These are phyloP conservation scores for Cystobasidium slooffiae DNA, from an alignment of 1,284 basidiomycete genomes.

Conservation along the genomic window DNA sequence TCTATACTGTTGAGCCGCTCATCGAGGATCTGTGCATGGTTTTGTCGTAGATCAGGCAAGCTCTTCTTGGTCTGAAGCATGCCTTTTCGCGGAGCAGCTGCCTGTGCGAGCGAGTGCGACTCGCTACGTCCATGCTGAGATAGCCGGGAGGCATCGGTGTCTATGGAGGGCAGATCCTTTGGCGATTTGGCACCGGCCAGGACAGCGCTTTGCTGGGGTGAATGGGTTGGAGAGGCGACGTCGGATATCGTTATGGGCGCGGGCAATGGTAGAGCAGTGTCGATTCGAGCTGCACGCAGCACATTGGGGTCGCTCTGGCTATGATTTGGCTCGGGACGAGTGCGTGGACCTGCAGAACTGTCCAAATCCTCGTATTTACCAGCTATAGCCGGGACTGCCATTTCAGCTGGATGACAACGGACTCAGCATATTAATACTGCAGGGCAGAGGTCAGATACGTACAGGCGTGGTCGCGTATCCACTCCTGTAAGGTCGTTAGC, in stretches of 20 bases:
- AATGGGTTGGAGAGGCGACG: too few species aligned
- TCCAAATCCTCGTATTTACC: slow-evolving; percentile 7
- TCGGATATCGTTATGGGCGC: neutral
- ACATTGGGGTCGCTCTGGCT: slow-evolving; percentile 6
- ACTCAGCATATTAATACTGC: too few species aligned
- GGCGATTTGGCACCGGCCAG: neutral
- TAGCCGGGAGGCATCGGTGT: slow-evolving; percentile 47
- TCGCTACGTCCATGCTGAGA: slow-evolving; percentile 64
- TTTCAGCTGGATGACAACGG: neutral
- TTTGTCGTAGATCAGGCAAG: slow-evolving; percentile 78
- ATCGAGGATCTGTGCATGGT: slow-evolving; percentile 57
- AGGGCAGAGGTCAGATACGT: slow-evolving; percentile 9
- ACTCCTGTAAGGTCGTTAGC: slow-evolving; percentile 72
- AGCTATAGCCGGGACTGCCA: slow-evolving; percentile 4
- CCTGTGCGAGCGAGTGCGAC: slow-evolving; percentile 63
- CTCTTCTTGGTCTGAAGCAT: slow-evolving; percentile 69
- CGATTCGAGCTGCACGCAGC: neutral
- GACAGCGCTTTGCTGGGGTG: neutral
- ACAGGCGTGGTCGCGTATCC: slow-evolving; percentile 63
- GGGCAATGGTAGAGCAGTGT: neutral
- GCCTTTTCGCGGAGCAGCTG: slow-evolving; percentile 50
- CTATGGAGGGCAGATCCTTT: slow-evolving; percentile 10
- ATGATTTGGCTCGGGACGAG: slow-evolving; percentile 15
- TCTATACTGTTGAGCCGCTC: slow-evolving; percentile 47
- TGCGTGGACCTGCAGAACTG: neutral